These are phyloP conservation scores for Lycium barbarum DNA, from an alignment of 257 asterid species.

Conservation along the genomic window DNA sequence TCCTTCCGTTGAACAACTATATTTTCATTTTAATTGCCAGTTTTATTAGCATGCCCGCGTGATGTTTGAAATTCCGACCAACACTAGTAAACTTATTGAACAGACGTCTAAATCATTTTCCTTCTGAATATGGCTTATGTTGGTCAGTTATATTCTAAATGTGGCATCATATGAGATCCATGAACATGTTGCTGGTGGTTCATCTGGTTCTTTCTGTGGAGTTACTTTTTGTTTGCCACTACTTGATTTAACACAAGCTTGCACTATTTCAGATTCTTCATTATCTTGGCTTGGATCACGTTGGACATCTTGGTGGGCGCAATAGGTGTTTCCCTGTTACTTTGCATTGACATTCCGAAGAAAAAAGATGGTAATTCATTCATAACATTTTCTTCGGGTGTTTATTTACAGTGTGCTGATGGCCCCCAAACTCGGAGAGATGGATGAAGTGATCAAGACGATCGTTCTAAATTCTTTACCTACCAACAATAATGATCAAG, in stretches of 20 bases:
- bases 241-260: conserved; percentile 35
- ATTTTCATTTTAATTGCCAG: not conserved
- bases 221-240: not conserved
- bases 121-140: not conserved
- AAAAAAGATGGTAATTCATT: not conserved
- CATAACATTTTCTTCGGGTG: conserved; percentile 18
- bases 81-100: not conserved
- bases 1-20: not conserved
- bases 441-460: conserved; percentile 77
- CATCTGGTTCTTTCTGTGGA: not conserved
- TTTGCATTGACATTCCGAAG: conserved; percentile 15
- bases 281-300: conserved; percentile 97
- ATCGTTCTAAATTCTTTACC: conserved; percentile 58
- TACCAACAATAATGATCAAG: conserved; percentile 49
- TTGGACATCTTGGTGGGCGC: conserved; percentile 95
- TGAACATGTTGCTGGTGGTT: not conserved
- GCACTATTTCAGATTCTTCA: conserved; percentile 82
- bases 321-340: conserved; percentile 52
- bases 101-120: not conserved
- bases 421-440: conserved; percentile 87
- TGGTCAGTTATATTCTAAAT: not conserved
- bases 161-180: conserved; percentile 4
- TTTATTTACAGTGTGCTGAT: conserved; percentile 62
- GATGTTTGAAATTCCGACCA: not conserved
- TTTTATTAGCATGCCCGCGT: not conserved